phyloP scores from a whole-genome alignment of 805 yeast species.

The Metschnikowia kofuensis region DNA sequence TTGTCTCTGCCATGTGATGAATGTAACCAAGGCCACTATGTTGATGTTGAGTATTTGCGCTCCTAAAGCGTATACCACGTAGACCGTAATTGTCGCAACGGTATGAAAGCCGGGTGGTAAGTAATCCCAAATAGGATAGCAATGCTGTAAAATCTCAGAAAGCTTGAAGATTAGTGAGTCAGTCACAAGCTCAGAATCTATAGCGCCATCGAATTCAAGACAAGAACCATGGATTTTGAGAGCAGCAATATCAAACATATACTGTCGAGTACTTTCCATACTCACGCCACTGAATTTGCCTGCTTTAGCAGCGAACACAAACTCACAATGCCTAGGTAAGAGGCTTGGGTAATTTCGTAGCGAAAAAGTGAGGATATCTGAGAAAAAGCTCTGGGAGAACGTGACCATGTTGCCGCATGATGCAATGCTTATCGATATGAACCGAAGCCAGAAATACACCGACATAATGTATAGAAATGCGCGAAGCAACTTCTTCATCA shows the following conservation, averaged over 20 bases:
- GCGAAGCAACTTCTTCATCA: constrained; percentile 14
- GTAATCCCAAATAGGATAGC: constrained; percentile 5
- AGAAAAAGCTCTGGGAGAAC: constrained; percentile 26
- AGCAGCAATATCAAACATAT: constrained; percentile 12
- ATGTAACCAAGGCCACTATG: constrained; percentile 8
- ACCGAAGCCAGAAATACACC: constrained; percentile 18
- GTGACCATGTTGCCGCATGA: constrained; percentile 28
- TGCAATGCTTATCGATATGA: constrained; percentile 19
- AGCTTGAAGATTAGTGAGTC: constrained; percentile 16
- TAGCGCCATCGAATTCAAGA: neutral
- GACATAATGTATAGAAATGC: constrained; percentile 3
- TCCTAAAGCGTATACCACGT: constrained; percentile 13
- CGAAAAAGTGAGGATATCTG: constrained; percentile 29
- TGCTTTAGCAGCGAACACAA: neutral
- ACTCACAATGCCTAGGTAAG: constrained; percentile 11
- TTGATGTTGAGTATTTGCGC: constrained; percentile 16
- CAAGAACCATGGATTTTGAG: constrained; percentile 6
- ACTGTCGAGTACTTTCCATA: constrained; percentile 17
- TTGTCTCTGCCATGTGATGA: constrained; percentile 5
- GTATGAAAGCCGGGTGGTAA: constrained; percentile 12
- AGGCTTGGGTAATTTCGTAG: constrained; percentile 19
- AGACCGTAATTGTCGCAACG: constrained; percentile 10
- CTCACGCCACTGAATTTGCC: neutral
- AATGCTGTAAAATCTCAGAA: constrained; percentile 8
- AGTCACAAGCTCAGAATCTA: constrained; percentile 5